Base-by-base conservation (phyloP, 805 yeast genomes). In the Metschnikowia peoriensis region DNA sequence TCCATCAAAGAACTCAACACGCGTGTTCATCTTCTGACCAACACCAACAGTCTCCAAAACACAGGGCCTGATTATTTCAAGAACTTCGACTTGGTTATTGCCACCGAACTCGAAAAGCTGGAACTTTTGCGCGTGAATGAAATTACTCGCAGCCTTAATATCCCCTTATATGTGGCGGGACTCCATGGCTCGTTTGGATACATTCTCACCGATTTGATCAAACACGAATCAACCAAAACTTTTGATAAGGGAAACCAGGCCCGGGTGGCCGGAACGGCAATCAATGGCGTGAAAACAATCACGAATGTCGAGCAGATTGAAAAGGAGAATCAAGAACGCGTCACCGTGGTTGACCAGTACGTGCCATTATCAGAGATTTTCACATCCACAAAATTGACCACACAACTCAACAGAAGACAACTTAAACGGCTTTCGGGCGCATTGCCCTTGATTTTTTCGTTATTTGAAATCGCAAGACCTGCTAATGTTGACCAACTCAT, bases 121-220 rank as follows among this genome's bases (percentile, higher is more conserved):
- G 76, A 81, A 40, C 69, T 85, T 8, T 52, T 70, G 3, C 55
- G 62, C 5, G 59, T 94, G 42, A 89, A 90, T 63, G 60, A 59
- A 0, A 66, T 78, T 35, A 78, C 92, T 7, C 79, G 97, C 58
- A 47, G 61, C 2, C 69, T 77, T 16, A 73, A 75, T 29, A 78
- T 85, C 16, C 89, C 96, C 3, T 74, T 94, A 32, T 90, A 88
- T 65, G 76, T 81, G 14, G 71, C 88, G 1, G 86, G 85, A 0
- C 64, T 83, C 2, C 86, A 86, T 66, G 99, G 99, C 0, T 71
- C 92, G 64, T 90, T 80, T 66, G 97, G 97, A 1, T 88, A 82
- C 62, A 78, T 89, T 1, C 86, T 92, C 64, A 83, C 84, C 3
- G 99, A 94, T 68, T 75, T 93, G 54, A 80, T 89, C 10, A 66